Base-by-base conservation (phyloP, 192 early-diverging fungal species). In the Mortierella hygrophila region DNA sequence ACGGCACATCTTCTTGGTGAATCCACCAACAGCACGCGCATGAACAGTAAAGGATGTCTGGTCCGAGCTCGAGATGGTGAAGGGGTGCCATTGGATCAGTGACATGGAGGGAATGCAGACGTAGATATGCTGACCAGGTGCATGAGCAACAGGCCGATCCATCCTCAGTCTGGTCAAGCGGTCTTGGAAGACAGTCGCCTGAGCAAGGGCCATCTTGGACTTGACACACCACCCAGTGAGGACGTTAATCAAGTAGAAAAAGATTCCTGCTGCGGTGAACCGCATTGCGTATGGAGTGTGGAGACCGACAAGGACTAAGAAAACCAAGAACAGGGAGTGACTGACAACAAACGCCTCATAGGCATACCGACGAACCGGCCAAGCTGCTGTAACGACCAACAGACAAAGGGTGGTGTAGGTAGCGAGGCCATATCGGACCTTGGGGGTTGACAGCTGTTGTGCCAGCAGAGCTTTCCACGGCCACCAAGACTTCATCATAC, bases 201-300 rank as follows among this genome's bases (percentile, higher is more conserved):
- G 88, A 16, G 82, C 88, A 23, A 83, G 81, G 1, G 88, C 85
- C 49, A 87, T 29, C 41, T 88, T 80, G 15, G 89, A 86, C 38
- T 89, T 83, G 37, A 92, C 81, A 76, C 76, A 88, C 86, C 87
- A 92, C 3, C 85, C 87, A 29, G 88, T 84, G 35, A 89, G 79
- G 1, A 88, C 68, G 65, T 92, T 90, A 38, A 90, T 70, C 0
- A 86, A n/a, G 69, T 90, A 90, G 52, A 86, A 80, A 68, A 92
- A 65, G 21, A 92, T 72, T 16, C 91, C 91, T 4, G 85, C 72
- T 6, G 75, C 70, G 35, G 89, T 91, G 74, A 89, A 92, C 6
- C 91, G 89, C 90, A 90, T 89, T 0, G 89, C 91, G 68, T 92
- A 92, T 16, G 92, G 91, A 11, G 92, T 91, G 63, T 93, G 92